Base-by-base conservation (phyloP, 306 rosid species). In the Astragalus membranaceus region DNA sequence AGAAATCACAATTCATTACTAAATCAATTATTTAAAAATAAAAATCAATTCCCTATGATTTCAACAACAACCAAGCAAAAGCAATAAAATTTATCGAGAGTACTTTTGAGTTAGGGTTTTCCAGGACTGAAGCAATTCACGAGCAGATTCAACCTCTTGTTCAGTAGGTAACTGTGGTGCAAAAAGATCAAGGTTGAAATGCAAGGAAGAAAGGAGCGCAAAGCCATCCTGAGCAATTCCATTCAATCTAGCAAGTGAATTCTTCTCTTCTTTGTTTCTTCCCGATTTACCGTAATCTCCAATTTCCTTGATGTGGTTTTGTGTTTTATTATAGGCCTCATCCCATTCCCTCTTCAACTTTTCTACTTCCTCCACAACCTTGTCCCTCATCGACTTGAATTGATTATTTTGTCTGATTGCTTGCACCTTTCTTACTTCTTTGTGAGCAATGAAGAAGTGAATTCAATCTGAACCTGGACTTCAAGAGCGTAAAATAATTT, bases 101-200 rank as follows among this genome's bases (percentile, higher is more conserved):
- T 69, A 90, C 98, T 79, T 84, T 10, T 85, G 84, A 67, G 68
- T 76, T 77, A 77, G 92, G 32, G 80, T 78, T 75, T 89, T 88
- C 97, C 96, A 88, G 2, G 92, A 81, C 42, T 88, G 83, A 59
- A 85, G 90, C 83, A 87, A 46, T 0, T 75, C 20, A 33, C 69
- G 82, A 32, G 97, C 87, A 17, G 96, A 85, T 48, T 84, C 72
- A 15, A 87, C 90, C 79, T 87, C 80, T 8, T 80, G 67, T 17
- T 79, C 78, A 2, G 87, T 53, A 30, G 92, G 95, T 77, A 94
- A 83, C 66, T 90, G 98, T 3, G 96, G 96, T 44, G 97, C 86
- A 54, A 85, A 93, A 52, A 94, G 90, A 80, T 90, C 97, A 15
- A 94, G 97, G 75, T 76, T 90, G 86, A 94, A 90, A 36, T 78